Base-by-base conservation (phyloP, 139 green algal genomes). In the Micromonas commoda region DNA sequence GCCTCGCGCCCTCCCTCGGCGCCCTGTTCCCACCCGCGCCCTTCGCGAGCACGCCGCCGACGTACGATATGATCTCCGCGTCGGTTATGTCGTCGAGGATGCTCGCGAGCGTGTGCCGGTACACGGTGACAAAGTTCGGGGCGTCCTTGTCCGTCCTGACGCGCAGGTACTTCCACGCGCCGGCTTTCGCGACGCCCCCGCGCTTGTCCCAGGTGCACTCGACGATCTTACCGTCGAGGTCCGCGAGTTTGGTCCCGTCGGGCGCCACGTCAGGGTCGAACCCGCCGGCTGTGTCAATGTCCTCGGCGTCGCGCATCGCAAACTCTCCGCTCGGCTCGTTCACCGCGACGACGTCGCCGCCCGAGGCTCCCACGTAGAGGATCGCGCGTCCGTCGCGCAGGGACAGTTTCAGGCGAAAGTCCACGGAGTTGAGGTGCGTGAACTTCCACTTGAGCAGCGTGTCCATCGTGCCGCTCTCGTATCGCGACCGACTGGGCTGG, bases 361-460 rank as follows among this genome's bases (percentile, higher is more conserved):
- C 68, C 19, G 35, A 37, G 1, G 3, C 68, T 16, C 68, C 68
- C 5, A 60, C 68, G 38, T 38, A 60, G 21, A 75, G 3, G 3
- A 64, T 2, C 31, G 0, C 37, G 2, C 1, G 21, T 33, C 38
- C 37, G 3, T 29, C 29, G 35, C 19, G 21, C 38, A 26, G 64
- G 28, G 24, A 21, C 20, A 82, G 24, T 51, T 83, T 77, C 29
- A 91, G 68, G 6, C 87, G 83, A 78, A 98, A 98, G 84, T 98
- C 94, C 39, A 98, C 94, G 0, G 87, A 94, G 88, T 98, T 98
- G 71, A 97, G 83, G 82, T 94, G 83, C 2, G 91, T 83, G 82
- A 92, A 97, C 88, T 98, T 98, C 92, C 92, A 98, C 81, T 98
- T 98, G 52, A 97, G 89, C 69, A 98, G 87, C 73, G 90, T 87